These are phyloP conservation scores for Trametes polyzona DNA, from an alignment of 1,284 basidiomycete genomes.

Conservation along the genomic window DNA sequence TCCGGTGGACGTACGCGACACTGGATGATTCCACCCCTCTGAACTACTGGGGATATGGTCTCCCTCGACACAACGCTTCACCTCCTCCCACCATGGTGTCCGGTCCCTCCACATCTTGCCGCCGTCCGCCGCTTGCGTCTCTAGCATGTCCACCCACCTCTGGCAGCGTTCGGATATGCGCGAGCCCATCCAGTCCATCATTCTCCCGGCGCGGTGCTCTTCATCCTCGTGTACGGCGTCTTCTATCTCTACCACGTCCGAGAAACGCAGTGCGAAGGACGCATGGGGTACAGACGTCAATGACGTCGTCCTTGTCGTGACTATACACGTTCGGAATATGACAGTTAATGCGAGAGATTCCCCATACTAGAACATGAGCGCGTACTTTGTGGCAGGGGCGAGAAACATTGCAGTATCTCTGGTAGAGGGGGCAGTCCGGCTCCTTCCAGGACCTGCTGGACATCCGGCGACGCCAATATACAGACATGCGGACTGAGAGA, in stretches of 20 bases:
- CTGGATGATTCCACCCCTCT: conserved; percentile 85
- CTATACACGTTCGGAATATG: conserved; percentile 40
- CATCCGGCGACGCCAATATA: conserved; percentile 69
- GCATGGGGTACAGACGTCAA: conserved; percentile 69
- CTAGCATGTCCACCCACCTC: conserved; percentile 64
- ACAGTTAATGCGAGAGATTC: background rate
- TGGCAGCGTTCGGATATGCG: conserved; percentile 63
- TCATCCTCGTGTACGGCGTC: conserved; percentile 74
- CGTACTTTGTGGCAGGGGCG: conserved; percentile 78
- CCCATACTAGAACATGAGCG: background rate
- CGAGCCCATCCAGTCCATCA: conserved; percentile 79
- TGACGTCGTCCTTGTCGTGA: conserved; percentile 75
- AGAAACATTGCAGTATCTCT: conserved; percentile 79
- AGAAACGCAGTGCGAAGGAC: conserved; percentile 76
- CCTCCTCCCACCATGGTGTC: conserved; percentile 85
- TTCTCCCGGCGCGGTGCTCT: conserved; percentile 71
- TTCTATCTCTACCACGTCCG: conserved; percentile 71
- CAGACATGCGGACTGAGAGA: conserved; percentile 82
- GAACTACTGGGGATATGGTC: conserved; percentile 68
- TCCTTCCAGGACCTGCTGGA: conserved; percentile 57
- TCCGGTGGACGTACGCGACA: conserved; percentile 57
- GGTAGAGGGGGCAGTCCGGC: conserved; percentile 68
- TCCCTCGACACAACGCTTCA: conserved; percentile 73
- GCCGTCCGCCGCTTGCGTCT: conserved; percentile 30
- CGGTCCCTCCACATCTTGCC: conserved; percentile 38